Evolutionary conservation across 129 eudicot genomes (phyloP), one percentile per base, ranked within the genome.

Genomic region (Logfia minima): DNA sequence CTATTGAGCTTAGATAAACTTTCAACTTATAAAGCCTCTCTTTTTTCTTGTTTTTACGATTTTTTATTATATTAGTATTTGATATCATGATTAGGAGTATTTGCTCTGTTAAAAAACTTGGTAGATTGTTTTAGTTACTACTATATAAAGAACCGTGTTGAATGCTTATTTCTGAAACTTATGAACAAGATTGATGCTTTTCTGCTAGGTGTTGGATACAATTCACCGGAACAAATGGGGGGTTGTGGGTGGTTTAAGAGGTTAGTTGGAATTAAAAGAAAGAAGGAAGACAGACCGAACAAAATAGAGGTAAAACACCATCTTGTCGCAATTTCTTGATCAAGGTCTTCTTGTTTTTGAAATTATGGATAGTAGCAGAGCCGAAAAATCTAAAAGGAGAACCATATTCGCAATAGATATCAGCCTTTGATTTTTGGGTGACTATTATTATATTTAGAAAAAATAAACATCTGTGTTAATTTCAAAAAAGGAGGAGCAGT

Each of bases 161-260:
- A 56, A 73, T 73, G 24, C 56, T 34, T 34, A 2, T 76, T 13
- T 0, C 1, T 77, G 60, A 37, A 55, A 39, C 11, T 78, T 64
- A 37, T 34, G 59, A 65, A 26, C 48, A 61, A 34, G 23, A 53
- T 72, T 43, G 56, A 21, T 55, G 67, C 17, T 35, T 37, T 66
- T 66, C 45, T 48, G 65, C 45, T 60, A 81, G 84, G 84, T 81
- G 51, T 81, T 63, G 6, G 80, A 45, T 75, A 66, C n/a, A 16
- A 4, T 73, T 62, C 52, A 73, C 51, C 39, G 39, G 14, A 60
- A 62, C 41, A 68, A 72, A 84, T 84, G 87, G 82, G 85, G 53
- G 66, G 69, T 66, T 76, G 91, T 71, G 79, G 72, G 72, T 85
- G 92, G 85, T 70, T 88, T 34, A 85, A 85, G 82, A 70, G 64